Evolutionary conservation across 352 stramenopile genomes (phyloP).

Genomic region (Pythium dissotocum): DNA sequence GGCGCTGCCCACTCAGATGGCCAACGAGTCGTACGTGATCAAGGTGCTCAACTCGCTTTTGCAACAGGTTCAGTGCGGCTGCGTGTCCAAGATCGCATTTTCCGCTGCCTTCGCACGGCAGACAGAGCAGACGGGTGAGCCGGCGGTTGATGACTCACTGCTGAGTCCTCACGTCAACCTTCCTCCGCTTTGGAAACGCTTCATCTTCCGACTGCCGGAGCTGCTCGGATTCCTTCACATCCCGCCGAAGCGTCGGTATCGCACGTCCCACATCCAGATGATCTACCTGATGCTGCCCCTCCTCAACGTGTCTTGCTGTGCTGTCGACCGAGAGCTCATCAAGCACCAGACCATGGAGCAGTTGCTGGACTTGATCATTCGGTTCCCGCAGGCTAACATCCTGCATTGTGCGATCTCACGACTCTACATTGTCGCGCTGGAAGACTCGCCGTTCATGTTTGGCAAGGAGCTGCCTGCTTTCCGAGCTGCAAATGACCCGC

Average conservation of each 20-base stretch:
- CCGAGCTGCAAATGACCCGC: conserved; percentile 46
- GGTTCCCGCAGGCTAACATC: conserved; percentile 89
- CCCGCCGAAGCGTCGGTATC: conserved; percentile 41
- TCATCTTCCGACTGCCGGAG: conserved; percentile 43
- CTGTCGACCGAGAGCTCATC: conserved; percentile 51
- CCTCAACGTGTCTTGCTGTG: conserved; percentile 67
- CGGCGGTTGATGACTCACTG: conserved; percentile 19
- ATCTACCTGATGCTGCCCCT: conserved; percentile 78
- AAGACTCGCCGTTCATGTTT: conserved; percentile 81
- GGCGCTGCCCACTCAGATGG: conserved; percentile 53
- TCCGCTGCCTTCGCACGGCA: conserved; percentile 20
- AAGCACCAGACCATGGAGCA: conserved; percentile 39
- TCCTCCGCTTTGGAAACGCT: conserved; percentile 62
- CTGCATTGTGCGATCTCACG: conserved; percentile 65
- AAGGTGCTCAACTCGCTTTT: conserved; percentile 83
- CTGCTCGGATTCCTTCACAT: conserved; percentile 42
- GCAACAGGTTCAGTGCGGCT: conserved; percentile 70
- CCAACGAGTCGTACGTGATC: conserved; percentile 70
- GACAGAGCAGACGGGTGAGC: conserved; percentile 6
- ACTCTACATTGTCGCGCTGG: conserved; percentile 76
- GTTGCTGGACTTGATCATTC: conserved; percentile 88
- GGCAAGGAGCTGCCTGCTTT: conserved; percentile 72
- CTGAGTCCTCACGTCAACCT: conserved; percentile 58
- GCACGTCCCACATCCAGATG: conserved; percentile 61
- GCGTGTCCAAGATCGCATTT: conserved; percentile 60